Conservation (phyloP, 2,329 filamentous ascomycete species). For the Ophiostoma perfectum region DNA sequence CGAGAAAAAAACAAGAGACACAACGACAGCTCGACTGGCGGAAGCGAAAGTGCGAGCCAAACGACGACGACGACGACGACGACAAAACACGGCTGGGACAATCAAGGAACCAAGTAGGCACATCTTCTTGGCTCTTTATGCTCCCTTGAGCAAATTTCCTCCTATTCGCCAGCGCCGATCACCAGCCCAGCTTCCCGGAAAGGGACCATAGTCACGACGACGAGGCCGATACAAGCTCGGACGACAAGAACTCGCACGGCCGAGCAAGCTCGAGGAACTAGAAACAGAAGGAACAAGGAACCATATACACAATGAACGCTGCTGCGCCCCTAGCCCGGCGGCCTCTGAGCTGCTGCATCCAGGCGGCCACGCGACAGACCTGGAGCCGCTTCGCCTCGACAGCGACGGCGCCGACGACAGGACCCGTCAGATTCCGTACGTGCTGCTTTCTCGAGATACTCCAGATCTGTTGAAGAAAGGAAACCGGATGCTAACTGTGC, state of each 20-base stretch:
- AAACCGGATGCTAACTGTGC: constrained; percentile 10
- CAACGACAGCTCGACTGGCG: constrained; percentile 10
- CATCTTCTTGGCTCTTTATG: constrained; percentile 7
- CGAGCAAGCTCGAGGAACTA: neutral
- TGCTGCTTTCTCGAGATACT: neutral
- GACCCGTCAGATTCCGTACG: constrained; percentile 1
- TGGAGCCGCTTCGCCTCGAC: constrained; percentile 21
- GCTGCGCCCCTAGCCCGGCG: constrained; percentile 23
- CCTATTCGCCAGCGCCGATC: constrained; percentile 7
- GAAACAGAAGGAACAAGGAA: neutral
- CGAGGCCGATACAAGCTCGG: neutral
- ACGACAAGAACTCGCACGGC: neutral
- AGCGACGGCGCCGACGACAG: constrained; percentile 3
- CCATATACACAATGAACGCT: constrained; percentile 15
- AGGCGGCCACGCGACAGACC: constrained; percentile 16
- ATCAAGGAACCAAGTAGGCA: constrained; percentile 4
- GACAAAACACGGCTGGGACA: neutral
- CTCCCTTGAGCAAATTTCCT: neutral
- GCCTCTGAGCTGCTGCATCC: constrained; percentile 23
- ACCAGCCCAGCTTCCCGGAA: neutral
- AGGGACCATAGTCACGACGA: neutral
- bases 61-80: neutral
- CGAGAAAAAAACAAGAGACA: constrained; percentile 11
- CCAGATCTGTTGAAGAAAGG: neutral
- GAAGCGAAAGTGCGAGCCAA: neutral